Percentiles rank a stretch among this genome's conserved stretches.
Evolutionary conservation across 1,284 basidiomycete species (phyloP).

Genomic region (Salmacisia buchloeana): DNA sequence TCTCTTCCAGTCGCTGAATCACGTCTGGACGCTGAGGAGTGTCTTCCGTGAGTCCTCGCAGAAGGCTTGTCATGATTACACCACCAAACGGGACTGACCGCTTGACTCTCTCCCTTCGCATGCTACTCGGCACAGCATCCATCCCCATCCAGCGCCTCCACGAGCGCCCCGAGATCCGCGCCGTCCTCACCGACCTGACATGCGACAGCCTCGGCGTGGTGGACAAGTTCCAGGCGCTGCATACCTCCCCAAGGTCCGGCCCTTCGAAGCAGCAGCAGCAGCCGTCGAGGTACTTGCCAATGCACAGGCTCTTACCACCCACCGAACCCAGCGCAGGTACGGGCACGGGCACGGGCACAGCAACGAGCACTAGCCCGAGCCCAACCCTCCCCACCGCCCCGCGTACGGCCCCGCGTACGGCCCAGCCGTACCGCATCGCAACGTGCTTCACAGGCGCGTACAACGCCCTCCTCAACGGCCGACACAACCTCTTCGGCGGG

Average conservation of each 20-base stretch:
- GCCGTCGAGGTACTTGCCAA: background rate
- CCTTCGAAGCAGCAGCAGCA: background rate
- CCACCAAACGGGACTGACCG: too few relatives aligned
- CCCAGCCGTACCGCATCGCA: background rate
- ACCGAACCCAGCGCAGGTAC: too few relatives aligned
- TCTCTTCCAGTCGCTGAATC: background rate
- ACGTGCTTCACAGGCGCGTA: background rate
- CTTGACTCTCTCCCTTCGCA: background rate
- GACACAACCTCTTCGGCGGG: background rate
- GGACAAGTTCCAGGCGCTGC: background rate
- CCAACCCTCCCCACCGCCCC: too few relatives aligned
- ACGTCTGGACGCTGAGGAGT: background rate
- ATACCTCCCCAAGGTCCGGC: too few relatives aligned
- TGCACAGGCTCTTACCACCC: background rate
- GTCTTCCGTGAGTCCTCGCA: background rate
- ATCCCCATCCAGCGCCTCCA: background rate
- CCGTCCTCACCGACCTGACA: background rate
- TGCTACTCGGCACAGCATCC: too few relatives aligned
- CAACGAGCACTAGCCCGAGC: too few relatives aligned
- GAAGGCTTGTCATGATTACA: too few relatives aligned
- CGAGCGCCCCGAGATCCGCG: background rate
- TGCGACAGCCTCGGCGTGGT: background rate
- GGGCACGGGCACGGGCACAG: too few relatives aligned
- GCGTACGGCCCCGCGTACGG: too few relatives aligned
- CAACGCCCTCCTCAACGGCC: background rate